phyloP scores from a whole-genome alignment of 192 early-diverging fungal species.

The Lobosporangium transversale region DNA sequence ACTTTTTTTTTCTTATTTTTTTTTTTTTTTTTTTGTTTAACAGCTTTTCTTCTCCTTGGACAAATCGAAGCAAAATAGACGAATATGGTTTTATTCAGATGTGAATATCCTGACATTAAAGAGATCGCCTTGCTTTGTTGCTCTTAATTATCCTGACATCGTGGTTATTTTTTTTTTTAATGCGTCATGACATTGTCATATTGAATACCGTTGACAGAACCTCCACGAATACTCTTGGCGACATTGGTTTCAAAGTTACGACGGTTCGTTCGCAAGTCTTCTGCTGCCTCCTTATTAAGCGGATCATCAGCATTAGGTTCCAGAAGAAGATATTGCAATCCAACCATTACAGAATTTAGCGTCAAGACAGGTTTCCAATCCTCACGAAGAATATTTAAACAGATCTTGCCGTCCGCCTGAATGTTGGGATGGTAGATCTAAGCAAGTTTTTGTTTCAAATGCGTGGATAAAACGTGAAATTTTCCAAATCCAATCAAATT shows the following conservation, averaged over 20 bases:
- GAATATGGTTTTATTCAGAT: too few species aligned
- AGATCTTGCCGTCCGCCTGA: slow-evolving; percentile 95
- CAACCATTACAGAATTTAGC: slow-evolving; percentile 90
- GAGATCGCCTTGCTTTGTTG: too few species aligned
- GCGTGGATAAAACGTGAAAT: background rate
- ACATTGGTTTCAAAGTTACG: slow-evolving; percentile 82
- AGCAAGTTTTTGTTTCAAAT: too few species aligned
- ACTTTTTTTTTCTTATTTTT: too few species aligned
- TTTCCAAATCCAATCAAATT: background rate
- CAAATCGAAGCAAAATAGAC: background rate
- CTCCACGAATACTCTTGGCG: slow-evolving; percentile 78
- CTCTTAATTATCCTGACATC: slow-evolving; percentile 17
- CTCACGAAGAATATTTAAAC: slow-evolving; percentile 96
- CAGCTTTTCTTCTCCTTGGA: background rate
- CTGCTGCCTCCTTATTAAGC: slow-evolving; percentile 95
- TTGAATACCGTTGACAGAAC: slow-evolving; percentile 67
- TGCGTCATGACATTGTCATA: slow-evolving; percentile 76
- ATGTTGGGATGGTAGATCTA: slow-evolving; percentile 99
- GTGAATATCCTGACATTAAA: too few species aligned
- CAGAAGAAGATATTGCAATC: slow-evolving; percentile 90
- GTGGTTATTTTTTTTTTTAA: slow-evolving; percentile 13
- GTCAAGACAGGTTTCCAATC: slow-evolving; percentile 99
- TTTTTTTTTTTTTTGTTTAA: too few species aligned
- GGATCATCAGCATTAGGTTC: slow-evolving; percentile 98
- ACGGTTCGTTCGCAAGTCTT: slow-evolving; percentile 77